A percentile compares a stretch with the other conserved stretches of the same genome.
Evolutionary conservation across 2,329 filamentous ascomycete species (phyloP).

Genomic region (Chrysoporthe puriensis): DNA sequence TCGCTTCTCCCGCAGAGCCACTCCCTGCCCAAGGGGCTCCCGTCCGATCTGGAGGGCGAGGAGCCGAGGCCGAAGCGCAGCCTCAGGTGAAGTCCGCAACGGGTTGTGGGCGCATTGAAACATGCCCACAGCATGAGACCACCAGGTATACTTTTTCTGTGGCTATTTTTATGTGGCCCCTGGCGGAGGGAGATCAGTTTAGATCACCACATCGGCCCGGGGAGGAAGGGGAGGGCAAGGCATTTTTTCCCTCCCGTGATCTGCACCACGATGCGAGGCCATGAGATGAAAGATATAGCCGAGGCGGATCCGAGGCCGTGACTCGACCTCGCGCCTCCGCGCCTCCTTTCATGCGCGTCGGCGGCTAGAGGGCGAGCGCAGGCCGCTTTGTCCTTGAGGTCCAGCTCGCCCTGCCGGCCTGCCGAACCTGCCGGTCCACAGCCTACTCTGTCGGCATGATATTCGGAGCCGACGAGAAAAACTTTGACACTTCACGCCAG

Average conservation of each 20-base stretch:
- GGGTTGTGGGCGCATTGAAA: slow-evolving; percentile 28
- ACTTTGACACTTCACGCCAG: neutral
- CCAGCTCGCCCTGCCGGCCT: neutral
- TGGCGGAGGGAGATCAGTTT: neutral
- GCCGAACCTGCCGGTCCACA: neutral
- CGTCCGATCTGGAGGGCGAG: neutral
- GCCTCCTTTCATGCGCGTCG: too few relatives aligned
- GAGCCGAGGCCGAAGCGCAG: neutral
- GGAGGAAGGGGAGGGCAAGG: neutral
- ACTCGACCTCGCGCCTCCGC: too few relatives aligned
- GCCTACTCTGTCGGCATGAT: neutral
- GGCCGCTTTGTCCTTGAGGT: too few relatives aligned
- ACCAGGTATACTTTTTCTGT: neutral
- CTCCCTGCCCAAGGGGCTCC: neutral
- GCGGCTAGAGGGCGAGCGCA: too few relatives aligned
- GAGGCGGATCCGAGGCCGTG: too few relatives aligned
- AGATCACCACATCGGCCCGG: too few relatives aligned
- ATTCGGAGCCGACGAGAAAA: neutral
- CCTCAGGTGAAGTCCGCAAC: slow-evolving; percentile 4
- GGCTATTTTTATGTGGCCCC: slow-evolving; percentile 10
- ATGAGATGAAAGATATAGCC: too few relatives aligned
- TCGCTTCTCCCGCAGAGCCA: neutral
- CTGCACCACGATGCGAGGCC: too few relatives aligned
- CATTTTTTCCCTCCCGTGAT: neutral
- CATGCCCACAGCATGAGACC: slow-evolving; percentile 4